These are phyloP conservation scores for Cyberlindnera nakhonratchasimensis DNA, from an alignment of 805 yeast genomes.

Conservation along the genomic window DNA sequence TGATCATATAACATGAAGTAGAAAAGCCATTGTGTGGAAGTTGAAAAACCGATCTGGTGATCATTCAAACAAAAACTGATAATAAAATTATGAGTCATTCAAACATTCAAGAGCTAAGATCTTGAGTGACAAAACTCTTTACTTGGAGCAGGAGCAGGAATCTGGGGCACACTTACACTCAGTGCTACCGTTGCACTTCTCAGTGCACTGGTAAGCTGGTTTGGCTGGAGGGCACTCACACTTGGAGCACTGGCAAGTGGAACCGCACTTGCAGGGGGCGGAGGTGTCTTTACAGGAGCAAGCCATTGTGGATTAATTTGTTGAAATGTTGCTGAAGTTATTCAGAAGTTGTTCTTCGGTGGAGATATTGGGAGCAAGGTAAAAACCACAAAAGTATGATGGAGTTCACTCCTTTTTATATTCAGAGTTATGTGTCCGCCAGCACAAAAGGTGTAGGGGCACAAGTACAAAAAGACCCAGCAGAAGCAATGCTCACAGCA, in stretches of 20 bases:
- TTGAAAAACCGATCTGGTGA: no score
- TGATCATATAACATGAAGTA: no score
- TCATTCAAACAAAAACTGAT: no score
- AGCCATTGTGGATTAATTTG: slow-evolving; percentile 6
- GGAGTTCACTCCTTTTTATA: slow-evolving; percentile 2
- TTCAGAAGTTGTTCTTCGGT: neutral
- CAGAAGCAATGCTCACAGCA: no score
- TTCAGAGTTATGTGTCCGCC: neutral
- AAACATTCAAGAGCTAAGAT: neutral
- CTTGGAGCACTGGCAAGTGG: slow-evolving; percentile 7
- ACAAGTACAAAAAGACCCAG: slow-evolving; percentile 2
- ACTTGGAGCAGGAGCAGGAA: slow-evolving; percentile 11
- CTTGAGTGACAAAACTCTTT: no score
- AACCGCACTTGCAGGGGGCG: slow-evolving; percentile 9
- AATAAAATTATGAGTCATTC: neutral
- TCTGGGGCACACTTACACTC: slow-evolving; percentile 12
- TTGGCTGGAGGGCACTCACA: slow-evolving; percentile 12
- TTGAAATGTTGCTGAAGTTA: neutral
- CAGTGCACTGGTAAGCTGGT: slow-evolving; percentile 9
- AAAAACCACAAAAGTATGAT: no score
- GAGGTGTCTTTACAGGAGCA: slow-evolving; percentile 8
- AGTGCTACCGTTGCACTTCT: slow-evolving; percentile 10
- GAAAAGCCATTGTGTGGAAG: no score
- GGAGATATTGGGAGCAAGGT: no score
- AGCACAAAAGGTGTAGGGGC: slow-evolving; percentile 5